Base-by-base conservation (phyloP, 208 protist genomes). In the Trypanosoma rangeli region DNA sequence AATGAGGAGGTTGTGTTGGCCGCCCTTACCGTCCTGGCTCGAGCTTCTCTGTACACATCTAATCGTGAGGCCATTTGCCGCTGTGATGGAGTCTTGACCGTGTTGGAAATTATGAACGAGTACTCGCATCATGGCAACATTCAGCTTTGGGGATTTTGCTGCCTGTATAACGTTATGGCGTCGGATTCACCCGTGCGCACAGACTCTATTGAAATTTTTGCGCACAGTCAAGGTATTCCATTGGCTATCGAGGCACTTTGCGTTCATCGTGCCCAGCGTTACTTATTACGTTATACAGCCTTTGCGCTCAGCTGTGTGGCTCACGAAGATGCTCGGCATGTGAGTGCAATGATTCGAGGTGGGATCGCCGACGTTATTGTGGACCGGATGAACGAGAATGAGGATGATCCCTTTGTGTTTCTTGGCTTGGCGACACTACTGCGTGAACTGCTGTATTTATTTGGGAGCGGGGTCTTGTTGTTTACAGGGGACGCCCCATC, bases 91-190 rank as follows among this genome's bases (percentile, higher is more conserved):
- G 77, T 93, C 26, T 61, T 76, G 26, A 90, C 86, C n/a, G 76
- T 92, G 64, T 69, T 96, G 66, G 87, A 89, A 64, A 81, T 91
- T 16, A 82, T 96, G 81, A 89, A 86, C 71, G 86, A 92, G 75
- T 90, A 93, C 79, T 70, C 82, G 13, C 84, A 91, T 54, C 37
- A 81, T 29, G 60, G 79, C 0, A 69, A 53, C 16, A 81, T 93
- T 55, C 82, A 89, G 60, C 90, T 92, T 60, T 93, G 85, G 85
- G 90, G 86, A 18, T 73, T 79, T 20, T 83, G 86, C 69, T 85
- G 82, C 33, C 69, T 95, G 16, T 64, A 78, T 49, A 80, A 78
- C 50, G 71, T 85, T 13, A 88, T 84, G 22, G 74, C 80, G 29
- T 15, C 60, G 33, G 68, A 73, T 16, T 72, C 70, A 18, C 59